Base-by-base conservation (phyloP, 2,329 filamentous ascomycete species). In the Epichloe aotearoae region DNA sequence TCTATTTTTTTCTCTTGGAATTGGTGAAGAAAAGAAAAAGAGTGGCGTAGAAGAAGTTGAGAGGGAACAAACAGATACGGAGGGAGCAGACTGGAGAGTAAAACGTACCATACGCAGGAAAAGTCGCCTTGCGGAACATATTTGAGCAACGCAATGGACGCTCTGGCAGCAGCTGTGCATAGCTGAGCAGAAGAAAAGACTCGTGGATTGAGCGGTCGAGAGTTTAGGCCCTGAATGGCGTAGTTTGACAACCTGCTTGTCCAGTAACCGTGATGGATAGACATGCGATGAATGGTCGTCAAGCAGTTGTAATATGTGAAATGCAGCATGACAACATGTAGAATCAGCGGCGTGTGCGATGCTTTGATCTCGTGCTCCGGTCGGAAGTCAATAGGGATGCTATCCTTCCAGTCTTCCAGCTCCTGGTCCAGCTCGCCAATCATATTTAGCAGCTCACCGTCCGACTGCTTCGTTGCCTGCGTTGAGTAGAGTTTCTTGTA, bases 251-350 rank as follows among this genome's bases (percentile, higher is more conserved):
- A 70, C 38, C 93, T 81, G 62, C 88, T 96, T 1, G 91, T 97
- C 93, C 93, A 98, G 69, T 95, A 96, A 14, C 93, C 93, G 63
- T 96, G 90, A 60, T 97, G 93, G 33, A 97, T 86, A 41, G 88
- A 95, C 93, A 97, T 98, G 48, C 93, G 87, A 65, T 98, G 93
- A 56, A 98, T 96, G 0, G 93, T 98, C 1, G 91, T 96, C 48
- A 98, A 71, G 60, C 90, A 96, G 65, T 98, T 98, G 72, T 97
- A 97, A 68, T 98, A 98, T 1, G 88, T 84, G 61, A 98, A 94
- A 66, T 98, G 93, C 52, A 98, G 72, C 64, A 95, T 88, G 54
- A 95, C 90, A 49, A 98, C 82, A 57, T 97, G 91, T 19, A 98
- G 73, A 19, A 97, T 90, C n/a, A 97, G 75, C 1, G 91, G 90